phyloP scores from a whole-genome alignment of 306 rosid genomes.

The Rosa persica region DNA sequence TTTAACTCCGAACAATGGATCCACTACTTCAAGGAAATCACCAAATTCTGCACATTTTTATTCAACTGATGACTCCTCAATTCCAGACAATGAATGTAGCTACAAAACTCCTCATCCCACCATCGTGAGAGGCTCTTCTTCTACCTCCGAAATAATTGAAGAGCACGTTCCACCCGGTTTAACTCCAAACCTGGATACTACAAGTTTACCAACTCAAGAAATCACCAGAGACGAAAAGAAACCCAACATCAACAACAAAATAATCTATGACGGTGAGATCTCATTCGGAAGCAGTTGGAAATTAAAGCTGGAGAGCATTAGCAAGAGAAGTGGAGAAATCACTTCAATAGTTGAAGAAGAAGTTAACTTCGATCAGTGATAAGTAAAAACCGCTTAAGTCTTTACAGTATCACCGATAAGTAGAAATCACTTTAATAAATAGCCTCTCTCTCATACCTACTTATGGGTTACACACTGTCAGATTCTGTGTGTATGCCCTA shows the following conservation, averaged over 20 bases:
- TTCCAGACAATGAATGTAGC: background rate
- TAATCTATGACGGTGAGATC: slow-evolving; percentile 55
- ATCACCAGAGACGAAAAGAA: slow-evolving; percentile 28
- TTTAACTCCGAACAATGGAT: slow-evolving; percentile 20
- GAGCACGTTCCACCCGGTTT: background rate
- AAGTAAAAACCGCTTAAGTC: no score
- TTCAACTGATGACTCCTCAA: slow-evolving; percentile 3
- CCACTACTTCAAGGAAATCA: background rate
- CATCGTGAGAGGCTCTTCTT: background rate
- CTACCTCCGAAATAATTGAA: background rate
- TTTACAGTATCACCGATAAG: no score
- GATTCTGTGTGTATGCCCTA: no score
- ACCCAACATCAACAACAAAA: slow-evolving; percentile 26
- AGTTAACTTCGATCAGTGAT: background rate
- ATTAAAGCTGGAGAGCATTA: slow-evolving; percentile 18
- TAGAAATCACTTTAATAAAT: no score
- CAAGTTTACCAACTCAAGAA: slow-evolving; percentile 6
- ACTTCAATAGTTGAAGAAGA: slow-evolving; percentile 50
- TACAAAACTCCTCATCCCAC: background rate
- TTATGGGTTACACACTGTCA: no score
- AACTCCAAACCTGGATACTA: background rate
- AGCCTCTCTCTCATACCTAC: no score
- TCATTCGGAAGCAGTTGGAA: slow-evolving; percentile 57
- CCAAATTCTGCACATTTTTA: background rate
- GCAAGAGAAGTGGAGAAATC: slow-evolving; percentile 39